Base-by-base conservation (phyloP, 176 grass and related monocot species). In the Oropetium thomaeum region DNA sequence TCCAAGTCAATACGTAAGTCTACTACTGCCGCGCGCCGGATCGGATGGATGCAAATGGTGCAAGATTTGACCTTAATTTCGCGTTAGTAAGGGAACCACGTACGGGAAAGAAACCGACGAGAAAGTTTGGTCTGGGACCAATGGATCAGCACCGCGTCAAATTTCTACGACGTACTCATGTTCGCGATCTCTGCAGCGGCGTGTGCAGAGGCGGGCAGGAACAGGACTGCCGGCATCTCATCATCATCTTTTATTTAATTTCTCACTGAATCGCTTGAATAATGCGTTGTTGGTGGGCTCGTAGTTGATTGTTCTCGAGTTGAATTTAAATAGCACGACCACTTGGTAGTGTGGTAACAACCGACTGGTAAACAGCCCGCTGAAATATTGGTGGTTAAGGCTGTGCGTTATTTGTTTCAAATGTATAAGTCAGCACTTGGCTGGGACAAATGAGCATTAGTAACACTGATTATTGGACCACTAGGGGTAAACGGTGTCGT, bases 1-100 rank as follows among this genome's bases (percentile, higher is more conserved):
- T 85, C 61, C 48, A 79, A 74, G 69, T 74, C 83, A 67, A 58
- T 8, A n/a, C n/a, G n/a, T 42, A 74, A 74, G 61, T 74, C 51
- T 6, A 33, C 27, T 17, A 4, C 14, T 26, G 19, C 10, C n/a
- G n/a, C n/a, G n/a, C n/a, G n/a, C n/a, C n/a, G n/a, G n/a, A n/a
- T n/a, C n/a, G n/a, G n/a, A n/a, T 33, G 31, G 57, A 43, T 8
- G 9, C n/a, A 40, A 31, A 12, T 11, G n/a, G 39, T 11, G 53
- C 13, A 34, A 7, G 32, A 25, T 70, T 65, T 67, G 27, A 41
- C 45, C 42, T 11, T n/a, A n/a, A n/a, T n/a, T n/a, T n/a, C n/a
- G n/a, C n/a, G n/a, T n/a, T n/a, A n/a, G n/a, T n/a, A n/a, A n/a
- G n/a, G n/a, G 28, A 63, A 16, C 49, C 49, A 17, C 73, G 20